These are phyloP conservation scores for Trypanosoma theileri DNA, from an alignment of 208 protist species.

Conservation along the genomic window DNA sequence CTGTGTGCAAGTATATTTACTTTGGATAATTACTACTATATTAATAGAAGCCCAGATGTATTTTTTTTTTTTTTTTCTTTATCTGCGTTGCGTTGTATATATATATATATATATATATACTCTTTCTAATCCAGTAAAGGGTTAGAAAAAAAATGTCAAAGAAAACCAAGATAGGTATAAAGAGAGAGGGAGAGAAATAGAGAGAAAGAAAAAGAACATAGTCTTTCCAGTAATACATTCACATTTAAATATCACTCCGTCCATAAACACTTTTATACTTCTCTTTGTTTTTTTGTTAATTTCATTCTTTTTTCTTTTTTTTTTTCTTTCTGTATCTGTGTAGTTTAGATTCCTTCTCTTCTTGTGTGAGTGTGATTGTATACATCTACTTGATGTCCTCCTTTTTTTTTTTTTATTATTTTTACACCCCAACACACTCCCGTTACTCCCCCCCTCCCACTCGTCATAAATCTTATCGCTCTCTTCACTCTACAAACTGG, in stretches of 20 bases:
- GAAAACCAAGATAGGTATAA: too few species aligned
- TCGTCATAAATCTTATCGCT: background rate
- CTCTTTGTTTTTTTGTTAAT: background rate
- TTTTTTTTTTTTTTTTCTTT: background rate
- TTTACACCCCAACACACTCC: background rate
- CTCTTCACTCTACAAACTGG: too few species aligned
- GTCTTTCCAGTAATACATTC: background rate
- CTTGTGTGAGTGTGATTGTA: background rate
- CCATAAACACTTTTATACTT: background rate
- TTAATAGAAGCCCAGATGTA: too few species aligned
- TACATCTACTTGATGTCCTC: background rate
- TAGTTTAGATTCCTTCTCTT: background rate
- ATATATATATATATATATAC: background rate
- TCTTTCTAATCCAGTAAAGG: background rate
- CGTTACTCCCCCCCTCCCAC: background rate
- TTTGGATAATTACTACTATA: too few species aligned
- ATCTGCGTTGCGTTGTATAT: background rate
- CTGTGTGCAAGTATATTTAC: too few species aligned
- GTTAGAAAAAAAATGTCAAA: background rate
- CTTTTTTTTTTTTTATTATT: background rate
- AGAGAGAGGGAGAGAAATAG: too few species aligned
- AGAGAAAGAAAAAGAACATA: too few species aligned
- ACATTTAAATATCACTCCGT: background rate
- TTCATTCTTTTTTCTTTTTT: constrained; percentile 6
- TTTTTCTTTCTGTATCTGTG: background rate